Evolutionary conservation across 352 stramenopile genomes (phyloP).

Genomic region (Phytophthora cajani): DNA sequence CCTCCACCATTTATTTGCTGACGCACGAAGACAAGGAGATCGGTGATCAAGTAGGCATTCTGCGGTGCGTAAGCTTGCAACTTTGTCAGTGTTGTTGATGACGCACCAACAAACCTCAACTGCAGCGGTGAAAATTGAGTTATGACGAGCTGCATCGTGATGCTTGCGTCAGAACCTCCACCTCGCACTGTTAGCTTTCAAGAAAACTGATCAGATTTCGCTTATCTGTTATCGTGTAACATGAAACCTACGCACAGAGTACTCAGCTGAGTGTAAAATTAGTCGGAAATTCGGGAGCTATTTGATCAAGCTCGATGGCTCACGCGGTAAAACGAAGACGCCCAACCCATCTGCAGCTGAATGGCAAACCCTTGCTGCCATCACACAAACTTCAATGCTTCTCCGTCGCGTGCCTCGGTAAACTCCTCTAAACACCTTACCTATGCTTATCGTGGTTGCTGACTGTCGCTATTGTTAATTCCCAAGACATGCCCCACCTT

Average conservation of each 20-base stretch:
- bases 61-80: conserved; percentile 6
- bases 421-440: background rate
- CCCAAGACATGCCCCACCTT: conserved; percentile 62
- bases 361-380: conserved; percentile 7
- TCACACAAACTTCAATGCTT: conserved; percentile 60
- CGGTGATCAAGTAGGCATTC: background rate
- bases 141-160: too few relatives aligned
- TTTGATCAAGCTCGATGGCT: conserved; percentile 1
- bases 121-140: background rate
- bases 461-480: background rate
- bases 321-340: background rate
- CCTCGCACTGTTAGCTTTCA: background rate
- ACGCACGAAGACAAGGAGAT: conserved; percentile 1
- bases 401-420: conserved; percentile 66
- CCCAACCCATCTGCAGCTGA: background rate
- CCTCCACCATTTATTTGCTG: background rate
- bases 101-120: background rate
- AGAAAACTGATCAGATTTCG: background rate
- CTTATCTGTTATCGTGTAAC: background rate
- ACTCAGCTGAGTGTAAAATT: background rate
- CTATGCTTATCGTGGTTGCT: background rate
- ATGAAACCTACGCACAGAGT: background rate
- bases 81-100: background rate
- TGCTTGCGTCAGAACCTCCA: too few relatives aligned
- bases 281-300: background rate